Conservation (phyloP, 768 basidiomycete species). For the Suillus lakei region DNA sequence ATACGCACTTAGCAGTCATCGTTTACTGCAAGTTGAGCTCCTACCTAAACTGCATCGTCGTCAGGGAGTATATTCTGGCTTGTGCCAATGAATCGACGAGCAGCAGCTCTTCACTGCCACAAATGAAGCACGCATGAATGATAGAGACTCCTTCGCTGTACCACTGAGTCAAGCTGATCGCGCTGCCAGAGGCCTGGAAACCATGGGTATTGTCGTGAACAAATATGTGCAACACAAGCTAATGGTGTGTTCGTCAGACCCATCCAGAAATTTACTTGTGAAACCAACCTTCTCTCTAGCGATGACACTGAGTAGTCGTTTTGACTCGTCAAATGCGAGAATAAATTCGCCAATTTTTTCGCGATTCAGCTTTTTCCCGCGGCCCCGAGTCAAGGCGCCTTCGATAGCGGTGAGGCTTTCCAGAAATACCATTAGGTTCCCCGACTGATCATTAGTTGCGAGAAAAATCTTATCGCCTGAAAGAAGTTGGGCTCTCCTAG, state of each 20-base stretch:
- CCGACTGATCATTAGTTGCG: constrained; percentile 41
- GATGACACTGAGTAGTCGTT: constrained; percentile 53
- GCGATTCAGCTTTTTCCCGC: constrained; percentile 42
- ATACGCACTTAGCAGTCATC: not conserved
- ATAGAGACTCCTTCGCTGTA: constrained; percentile 40
- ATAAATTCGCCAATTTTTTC: constrained; percentile 53
- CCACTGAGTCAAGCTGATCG: constrained; percentile 49
- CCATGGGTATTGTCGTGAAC: constrained; percentile 50
- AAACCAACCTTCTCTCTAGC: constrained; percentile 43
- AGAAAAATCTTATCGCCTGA: constrained; percentile 45
- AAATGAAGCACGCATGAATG: constrained; percentile 46
- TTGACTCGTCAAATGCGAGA: constrained; percentile 57
- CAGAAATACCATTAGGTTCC: constrained; percentile 43
- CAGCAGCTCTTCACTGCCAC: constrained; percentile 56
- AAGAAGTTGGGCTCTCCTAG: constrained; percentile 48
- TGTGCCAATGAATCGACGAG: constrained; percentile 49
- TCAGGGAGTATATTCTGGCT: constrained; percentile 57
- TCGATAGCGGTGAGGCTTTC: constrained; percentile 40
- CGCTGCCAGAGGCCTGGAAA: constrained; percentile 46
- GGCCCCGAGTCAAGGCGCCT: constrained; percentile 29
- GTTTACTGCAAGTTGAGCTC: constrained; percentile 2
- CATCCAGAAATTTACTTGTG: not conserved
- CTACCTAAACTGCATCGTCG: constrained; percentile 59
- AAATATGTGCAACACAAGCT: constrained; percentile 50
- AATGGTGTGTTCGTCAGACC: not conserved